Evolutionary conservation across 2,329 filamentous ascomycete species (phyloP), one percentile per base, ranked within the genome.

Genomic region (Neofusicoccum ribis): DNA sequence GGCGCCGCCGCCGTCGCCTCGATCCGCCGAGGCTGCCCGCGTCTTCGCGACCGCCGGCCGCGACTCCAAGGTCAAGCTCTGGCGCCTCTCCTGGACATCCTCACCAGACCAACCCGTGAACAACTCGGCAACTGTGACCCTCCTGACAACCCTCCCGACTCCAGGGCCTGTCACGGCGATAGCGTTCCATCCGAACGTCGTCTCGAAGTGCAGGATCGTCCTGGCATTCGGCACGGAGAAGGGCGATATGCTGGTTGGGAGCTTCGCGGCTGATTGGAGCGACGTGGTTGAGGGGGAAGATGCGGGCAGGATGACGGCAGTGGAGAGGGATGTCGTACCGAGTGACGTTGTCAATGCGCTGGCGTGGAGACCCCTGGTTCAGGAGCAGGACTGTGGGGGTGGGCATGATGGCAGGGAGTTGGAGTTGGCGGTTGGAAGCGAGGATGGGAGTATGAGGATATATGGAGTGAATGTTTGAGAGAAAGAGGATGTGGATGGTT

Each of bases 41-140:
- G 76, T 84, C 34, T 99, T 99, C 77, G 90, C 91, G 12, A 99
- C 95, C 0, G 94, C 93, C 1, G 92, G 93, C 3, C 85, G 95
- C 71, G 95, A 99, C 77, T 98, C 96, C 80, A 85, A 84, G 31
- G 88, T 96, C 59, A 88, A 86, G 69, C 74, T 88, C 41, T 89
- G 87, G 87, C 74, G 74, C 49, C 64, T 82, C 4, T 34, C 44
- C 0, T 72, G 65, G 3, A 68, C 64, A 3, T 66, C 67, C 4
- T 67, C 67, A 1, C 6, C 12, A 2, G 12, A 34, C n/a, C 5
- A 31, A 7, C 27, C 27, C 27, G 27, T 7, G 27, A 31, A 31
- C 1, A 31, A 31, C 5, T 31, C 27, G 5, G 27, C 27, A 31
- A 31, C 27, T 5, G 27, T 31, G 27, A 67, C 72, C 5, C 72